Conservation (phyloP, 768 basidiomycete species). For the Cystofilobasidium bisporidii region DNA sequence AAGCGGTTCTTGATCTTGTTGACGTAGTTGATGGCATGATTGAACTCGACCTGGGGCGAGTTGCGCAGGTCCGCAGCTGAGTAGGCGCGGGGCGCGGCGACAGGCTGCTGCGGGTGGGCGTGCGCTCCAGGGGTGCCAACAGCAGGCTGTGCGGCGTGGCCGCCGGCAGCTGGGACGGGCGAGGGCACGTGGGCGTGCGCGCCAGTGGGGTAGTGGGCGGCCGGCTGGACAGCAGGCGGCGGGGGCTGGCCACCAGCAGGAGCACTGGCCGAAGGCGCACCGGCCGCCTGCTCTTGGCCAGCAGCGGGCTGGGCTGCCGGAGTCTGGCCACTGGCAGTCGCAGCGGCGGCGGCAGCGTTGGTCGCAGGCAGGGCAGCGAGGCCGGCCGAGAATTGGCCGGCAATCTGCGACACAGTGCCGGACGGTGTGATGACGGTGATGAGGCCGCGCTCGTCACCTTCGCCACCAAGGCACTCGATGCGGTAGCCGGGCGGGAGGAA, state of each 20-base stretch:
- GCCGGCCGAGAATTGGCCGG: conserved; percentile 26
- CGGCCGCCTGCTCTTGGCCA: too few species aligned
- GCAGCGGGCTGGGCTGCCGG: neutral
- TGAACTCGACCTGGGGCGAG: conserved; percentile 35
- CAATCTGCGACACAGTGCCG: conserved; percentile 35
- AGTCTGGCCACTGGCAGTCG: conserved; percentile 8
- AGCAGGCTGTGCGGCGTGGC: neutral
- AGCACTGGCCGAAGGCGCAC: too few species aligned
- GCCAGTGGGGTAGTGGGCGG: neutral
- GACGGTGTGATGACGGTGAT: conserved; percentile 41
- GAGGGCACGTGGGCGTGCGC: conserved; percentile 3
- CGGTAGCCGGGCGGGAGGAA: conserved; percentile 91
- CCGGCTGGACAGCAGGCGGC: neutral
- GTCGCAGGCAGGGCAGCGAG: neutral
- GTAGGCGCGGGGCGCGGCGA: neutral
- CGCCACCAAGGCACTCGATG: conserved; percentile 52
- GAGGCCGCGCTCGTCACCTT: conserved; percentile 34
- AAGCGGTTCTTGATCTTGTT: conserved; percentile 97
- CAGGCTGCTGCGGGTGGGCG: neutral
- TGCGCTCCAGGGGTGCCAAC: neutral
- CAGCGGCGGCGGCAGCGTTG: neutral
- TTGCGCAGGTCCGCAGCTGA: neutral
- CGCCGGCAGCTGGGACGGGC: neutral
- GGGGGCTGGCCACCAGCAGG: neutral
- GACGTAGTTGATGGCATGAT: conserved; percentile 94